phyloP scores from a whole-genome alignment of 192 early-diverging fungal species.

The Backusella mclennaniae region DNA sequence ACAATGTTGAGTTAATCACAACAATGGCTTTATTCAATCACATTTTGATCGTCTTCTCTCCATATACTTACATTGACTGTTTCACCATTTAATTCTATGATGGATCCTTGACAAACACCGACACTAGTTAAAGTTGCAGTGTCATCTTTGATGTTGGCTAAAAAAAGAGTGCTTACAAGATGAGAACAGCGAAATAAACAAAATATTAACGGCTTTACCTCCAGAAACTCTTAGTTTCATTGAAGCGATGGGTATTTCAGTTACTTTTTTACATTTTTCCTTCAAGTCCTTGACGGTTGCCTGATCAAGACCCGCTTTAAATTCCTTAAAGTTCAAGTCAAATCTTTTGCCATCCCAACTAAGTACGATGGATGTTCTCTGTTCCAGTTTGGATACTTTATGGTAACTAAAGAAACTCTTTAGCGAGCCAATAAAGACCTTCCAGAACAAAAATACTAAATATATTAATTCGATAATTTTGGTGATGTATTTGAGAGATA shows the following conservation, averaged over 20 bases:
- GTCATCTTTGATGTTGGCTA: constrained; percentile 77
- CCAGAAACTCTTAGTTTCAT: constrained; percentile 75
- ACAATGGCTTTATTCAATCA: too few relatives aligned
- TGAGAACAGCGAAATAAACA: too few relatives aligned
- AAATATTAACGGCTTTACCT: constrained; percentile 42
- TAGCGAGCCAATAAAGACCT: constrained; percentile 11
- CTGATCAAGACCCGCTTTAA: constrained; percentile 31
- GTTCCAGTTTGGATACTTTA: constrained; percentile 20
- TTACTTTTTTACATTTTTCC: constrained; percentile 67
- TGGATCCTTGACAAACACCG: constrained; percentile 69
- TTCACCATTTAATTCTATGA: constrained; percentile 73
- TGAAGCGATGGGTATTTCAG: constrained; percentile 72
- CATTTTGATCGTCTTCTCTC: too few relatives aligned
- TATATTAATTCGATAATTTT: constrained; percentile 3
- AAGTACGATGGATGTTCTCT: constrained; percentile 18
- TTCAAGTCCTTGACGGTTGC: constrained; percentile 74
- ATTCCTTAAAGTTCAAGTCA: constrained; percentile 30
- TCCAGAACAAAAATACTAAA: constrained; percentile 21
- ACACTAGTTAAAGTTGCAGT: constrained; percentile 60
- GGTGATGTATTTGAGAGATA: background rate
- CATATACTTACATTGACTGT: constrained; percentile 47
- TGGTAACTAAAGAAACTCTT: constrained; percentile 21
- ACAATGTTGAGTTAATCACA: background rate
- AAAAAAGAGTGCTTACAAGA: too few relatives aligned
- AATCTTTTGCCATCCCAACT: constrained; percentile 18